phyloP scores from a whole-genome alignment of 2,329 filamentous ascomycete species.

The Pseudonectria foliicola region DNA sequence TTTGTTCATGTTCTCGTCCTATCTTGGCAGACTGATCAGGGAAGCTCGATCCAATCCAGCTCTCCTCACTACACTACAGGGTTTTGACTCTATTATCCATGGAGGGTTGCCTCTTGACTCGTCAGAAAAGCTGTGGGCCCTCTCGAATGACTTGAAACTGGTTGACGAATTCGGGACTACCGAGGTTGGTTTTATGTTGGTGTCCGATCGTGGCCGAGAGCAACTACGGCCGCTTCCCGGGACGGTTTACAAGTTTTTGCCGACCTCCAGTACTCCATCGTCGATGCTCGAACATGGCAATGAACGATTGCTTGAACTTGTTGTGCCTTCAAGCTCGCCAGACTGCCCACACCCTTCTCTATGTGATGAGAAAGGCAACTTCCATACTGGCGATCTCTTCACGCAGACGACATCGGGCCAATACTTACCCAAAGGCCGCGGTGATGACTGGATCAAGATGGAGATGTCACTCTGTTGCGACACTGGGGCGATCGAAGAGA shows the following conservation, averaged over 20 bases:
- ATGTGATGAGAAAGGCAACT: constrained; percentile 12
- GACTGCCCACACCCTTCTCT: constrained; percentile 9
- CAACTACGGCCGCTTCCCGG: constrained; percentile 1
- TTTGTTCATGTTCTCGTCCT: constrained; percentile 6
- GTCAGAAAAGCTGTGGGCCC: constrained; percentile 8
- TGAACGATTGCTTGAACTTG: constrained; percentile 8
- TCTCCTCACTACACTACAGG: constrained; percentile 5
- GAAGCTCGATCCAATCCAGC: constrained; percentile 7
- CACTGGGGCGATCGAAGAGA: constrained; percentile 13
- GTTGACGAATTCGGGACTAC: constrained; percentile 11
- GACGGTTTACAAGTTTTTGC: constrained; percentile 5
- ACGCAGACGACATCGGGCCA: constrained; percentile 11
- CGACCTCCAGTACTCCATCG: not conserved
- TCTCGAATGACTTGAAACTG: constrained; percentile 3
- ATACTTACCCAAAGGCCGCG: constrained; percentile 12
- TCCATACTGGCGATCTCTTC: constrained; percentile 19
- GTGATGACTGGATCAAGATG: constrained; percentile 22
- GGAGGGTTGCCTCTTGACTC: constrained; percentile 4
- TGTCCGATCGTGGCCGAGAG: not conserved
- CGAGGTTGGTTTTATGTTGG: constrained; percentile 5
- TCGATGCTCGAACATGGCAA: not conserved
- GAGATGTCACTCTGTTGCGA: constrained; percentile 12
- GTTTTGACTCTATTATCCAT: constrained; percentile 2
- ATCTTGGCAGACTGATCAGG: constrained; percentile 4
- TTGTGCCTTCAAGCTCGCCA: constrained; percentile 5